phyloP scores from a whole-genome alignment of 2,329 filamentous ascomycete species.

The Verticillium alfalfae region DNA sequence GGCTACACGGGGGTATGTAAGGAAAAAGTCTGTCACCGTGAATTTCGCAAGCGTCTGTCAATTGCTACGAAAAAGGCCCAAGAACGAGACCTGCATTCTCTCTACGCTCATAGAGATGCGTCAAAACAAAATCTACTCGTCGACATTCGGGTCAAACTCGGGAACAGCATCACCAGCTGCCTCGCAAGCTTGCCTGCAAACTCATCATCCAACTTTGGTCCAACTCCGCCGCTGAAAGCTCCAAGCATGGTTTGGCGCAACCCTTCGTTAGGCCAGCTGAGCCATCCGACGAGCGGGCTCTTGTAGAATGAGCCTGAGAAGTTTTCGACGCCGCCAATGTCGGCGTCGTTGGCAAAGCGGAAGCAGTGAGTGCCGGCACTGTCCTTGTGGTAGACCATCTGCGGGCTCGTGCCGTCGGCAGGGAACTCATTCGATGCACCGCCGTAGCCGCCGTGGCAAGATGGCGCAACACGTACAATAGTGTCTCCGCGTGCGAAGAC shows the following conservation, averaged over 20 bases:
- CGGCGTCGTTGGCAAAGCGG: conserved; percentile 21
- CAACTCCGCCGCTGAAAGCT: conserved; percentile 19
- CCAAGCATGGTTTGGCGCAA: conserved; percentile 18
- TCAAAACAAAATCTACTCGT: conserved; percentile 8
- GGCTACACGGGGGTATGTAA: no score
- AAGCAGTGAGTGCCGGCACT: conserved; percentile 20
- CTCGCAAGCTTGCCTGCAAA: conserved; percentile 15
- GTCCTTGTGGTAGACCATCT: conserved; percentile 24
- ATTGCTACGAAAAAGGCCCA: no score
- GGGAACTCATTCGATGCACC: conserved; percentile 15
- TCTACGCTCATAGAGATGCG: background rate
- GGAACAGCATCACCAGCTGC: conserved; percentile 18
- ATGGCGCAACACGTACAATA: conserved; percentile 20
- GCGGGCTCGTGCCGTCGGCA: conserved; percentile 12
- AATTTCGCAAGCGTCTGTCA: no score
- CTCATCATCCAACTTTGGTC: conserved; percentile 20
- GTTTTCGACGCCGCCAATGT: conserved; percentile 18
- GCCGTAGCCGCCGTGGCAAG: conserved; percentile 18
- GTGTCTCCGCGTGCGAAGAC: conserved; percentile 19
- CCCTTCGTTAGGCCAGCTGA: conserved; percentile 17
- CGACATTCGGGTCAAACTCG: conserved; percentile 19
- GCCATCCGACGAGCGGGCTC: conserved; percentile 19
- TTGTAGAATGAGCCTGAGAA: conserved; percentile 16
- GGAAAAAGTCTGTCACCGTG: no score
- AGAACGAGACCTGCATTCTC: background rate